Evolutionary conservation across 2,329 filamentous ascomycete species (phyloP).

Genomic region (Colletotrichum cereale): DNA sequence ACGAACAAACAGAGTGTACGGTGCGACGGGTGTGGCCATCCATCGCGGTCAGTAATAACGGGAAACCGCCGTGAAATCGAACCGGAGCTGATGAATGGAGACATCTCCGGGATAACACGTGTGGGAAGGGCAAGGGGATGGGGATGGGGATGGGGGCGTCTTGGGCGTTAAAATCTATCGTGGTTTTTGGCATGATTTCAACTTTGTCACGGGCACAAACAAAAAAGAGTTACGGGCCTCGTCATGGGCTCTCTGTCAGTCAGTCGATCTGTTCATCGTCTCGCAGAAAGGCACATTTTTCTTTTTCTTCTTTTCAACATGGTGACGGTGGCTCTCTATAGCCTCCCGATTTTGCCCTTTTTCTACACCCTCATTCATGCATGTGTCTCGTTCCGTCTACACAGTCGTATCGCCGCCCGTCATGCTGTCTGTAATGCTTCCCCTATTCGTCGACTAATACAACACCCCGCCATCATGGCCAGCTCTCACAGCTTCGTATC

Average conservation of each 20-base stretch:
- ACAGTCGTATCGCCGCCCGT: conserved; percentile 6
- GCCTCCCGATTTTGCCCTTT: neutral
- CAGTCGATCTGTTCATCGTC: neutral
- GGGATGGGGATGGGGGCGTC: neutral
- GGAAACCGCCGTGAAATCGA: no score
- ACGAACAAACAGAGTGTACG: neutral
- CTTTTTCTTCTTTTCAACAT: neutral
- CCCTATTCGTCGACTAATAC: conserved; percentile 5
- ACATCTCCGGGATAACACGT: neutral
- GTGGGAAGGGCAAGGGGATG: neutral
- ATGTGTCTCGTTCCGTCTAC: neutral
- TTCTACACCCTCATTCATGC: conserved; percentile 8
- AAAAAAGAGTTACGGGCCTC: neutral
- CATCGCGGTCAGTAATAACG: neutral
- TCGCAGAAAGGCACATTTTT: neutral
- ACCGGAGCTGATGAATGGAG: neutral
- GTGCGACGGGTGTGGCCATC: neutral
- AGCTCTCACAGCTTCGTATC: neutral
- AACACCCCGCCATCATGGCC: neutral
- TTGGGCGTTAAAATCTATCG: neutral
- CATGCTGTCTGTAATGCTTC: conserved; percentile 19
- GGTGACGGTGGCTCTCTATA: conserved; percentile 5
- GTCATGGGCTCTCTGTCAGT: no score
- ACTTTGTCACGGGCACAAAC: neutral
- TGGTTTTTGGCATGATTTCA: neutral